phyloP scores from a whole-genome alignment of 257 asterid genomes.

The Solanum ossicruentum region DNA sequence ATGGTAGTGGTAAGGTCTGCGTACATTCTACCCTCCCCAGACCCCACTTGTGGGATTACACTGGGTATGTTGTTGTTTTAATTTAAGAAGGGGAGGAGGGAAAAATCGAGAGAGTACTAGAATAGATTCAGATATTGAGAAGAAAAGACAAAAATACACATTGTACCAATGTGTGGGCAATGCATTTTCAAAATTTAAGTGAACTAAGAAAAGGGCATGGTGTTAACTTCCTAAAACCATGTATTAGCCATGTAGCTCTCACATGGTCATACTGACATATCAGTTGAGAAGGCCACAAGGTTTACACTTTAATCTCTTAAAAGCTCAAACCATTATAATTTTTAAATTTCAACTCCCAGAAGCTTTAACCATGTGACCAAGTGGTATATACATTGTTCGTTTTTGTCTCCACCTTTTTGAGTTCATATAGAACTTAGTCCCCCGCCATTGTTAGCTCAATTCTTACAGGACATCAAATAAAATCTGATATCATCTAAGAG shows the following conservation, averaged over 20 bases:
- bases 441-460: not conserved
- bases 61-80: no score
- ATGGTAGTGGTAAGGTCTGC: no score
- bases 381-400: not conserved
- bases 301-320: not conserved
- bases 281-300: not conserved
- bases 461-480: not conserved
- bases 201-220: not conserved
- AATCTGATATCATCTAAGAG: not conserved
- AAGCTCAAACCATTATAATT: not conserved
- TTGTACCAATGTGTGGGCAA: not conserved
- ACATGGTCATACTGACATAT: not conserved
- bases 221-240: not conserved
- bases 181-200: not conserved
- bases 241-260: not conserved
- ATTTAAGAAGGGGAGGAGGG: no score
- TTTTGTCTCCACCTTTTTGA: not conserved
- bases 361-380: not conserved
- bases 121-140: not conserved
- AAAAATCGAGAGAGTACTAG: not conserved
- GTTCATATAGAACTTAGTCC: not conserved
- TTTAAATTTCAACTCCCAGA: not conserved
- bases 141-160: not conserved
- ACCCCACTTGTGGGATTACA: no score
- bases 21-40: no score